Conservation (phyloP, 441 rosid genomes). For the Populus trichocarpa region DNA sequence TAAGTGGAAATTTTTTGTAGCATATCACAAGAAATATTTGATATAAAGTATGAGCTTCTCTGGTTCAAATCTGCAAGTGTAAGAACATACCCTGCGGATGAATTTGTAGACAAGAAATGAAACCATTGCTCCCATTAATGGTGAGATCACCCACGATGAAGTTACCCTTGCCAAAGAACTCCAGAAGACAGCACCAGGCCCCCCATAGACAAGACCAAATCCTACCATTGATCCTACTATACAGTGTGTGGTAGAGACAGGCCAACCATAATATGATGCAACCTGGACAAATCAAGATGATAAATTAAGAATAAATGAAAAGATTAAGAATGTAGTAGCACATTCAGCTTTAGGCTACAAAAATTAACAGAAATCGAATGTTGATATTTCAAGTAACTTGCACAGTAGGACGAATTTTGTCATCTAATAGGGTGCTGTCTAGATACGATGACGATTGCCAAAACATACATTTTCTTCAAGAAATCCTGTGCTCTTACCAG, state of each 20-base stretch:
- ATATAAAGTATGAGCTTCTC: background rate
- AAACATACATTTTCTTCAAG: background rate
- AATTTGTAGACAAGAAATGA: conserved; percentile 94
- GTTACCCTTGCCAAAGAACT: conserved; percentile 84
- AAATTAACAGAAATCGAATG: background rate
- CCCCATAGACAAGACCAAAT: conserved; percentile 91
- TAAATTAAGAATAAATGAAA: conserved; percentile 4
- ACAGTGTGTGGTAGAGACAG: conserved; percentile 98
- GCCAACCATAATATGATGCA: conserved; percentile 93
- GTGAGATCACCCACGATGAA: conserved; percentile 97
- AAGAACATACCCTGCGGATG: conserved; percentile 81
- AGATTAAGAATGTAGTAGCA: background rate
- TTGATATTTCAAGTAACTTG: background rate
- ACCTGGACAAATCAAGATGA: conserved; percentile 44
- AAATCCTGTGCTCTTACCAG: background rate
- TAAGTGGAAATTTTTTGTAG: background rate
- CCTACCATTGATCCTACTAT: conserved; percentile 99
- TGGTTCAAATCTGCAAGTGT: conserved; percentile 9
- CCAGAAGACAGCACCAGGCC: conserved; percentile 96
- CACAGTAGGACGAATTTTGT: background rate
- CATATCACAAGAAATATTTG: background rate
- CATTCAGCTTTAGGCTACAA: background rate
- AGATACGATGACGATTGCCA: background rate
- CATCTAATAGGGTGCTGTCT: background rate
- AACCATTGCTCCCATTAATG: conserved; percentile 76